Evolutionary conservation across 139 green algal genomes (phyloP).

Genomic region (Tetratostichococcus sp.): DNA sequence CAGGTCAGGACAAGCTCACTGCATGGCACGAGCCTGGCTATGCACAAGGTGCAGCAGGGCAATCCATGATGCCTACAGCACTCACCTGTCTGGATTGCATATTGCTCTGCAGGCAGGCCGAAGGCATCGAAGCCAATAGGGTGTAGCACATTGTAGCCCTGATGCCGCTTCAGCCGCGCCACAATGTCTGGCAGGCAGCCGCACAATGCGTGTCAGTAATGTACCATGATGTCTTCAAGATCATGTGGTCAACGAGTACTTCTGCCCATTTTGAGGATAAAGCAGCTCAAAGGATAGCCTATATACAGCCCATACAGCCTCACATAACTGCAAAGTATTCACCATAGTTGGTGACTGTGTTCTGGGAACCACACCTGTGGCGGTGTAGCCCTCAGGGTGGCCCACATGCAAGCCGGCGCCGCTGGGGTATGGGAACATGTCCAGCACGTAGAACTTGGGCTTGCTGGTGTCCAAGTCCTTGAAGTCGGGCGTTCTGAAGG

Average conservation of each 20-base stretch:
- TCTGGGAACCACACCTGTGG: conserved; percentile 44
- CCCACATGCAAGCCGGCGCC: conserved; percentile 20
- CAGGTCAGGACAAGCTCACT: no score
- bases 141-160: conserved; percentile 95
- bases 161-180: conserved; percentile 94
- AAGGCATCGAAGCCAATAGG: conserved; percentile 99
- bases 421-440: conserved; percentile 98
- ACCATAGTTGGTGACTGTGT: no score
- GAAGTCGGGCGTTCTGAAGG: conserved; percentile 84
- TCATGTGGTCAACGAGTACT: no score
- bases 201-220: no score
- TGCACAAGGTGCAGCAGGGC: no score
- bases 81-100: conserved; percentile 93
- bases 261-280: no score
- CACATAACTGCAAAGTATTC: no score
- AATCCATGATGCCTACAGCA: no score
- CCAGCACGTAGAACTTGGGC: conserved; percentile 97
- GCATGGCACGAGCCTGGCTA: no score
- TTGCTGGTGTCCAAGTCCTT: conserved; percentile 87
- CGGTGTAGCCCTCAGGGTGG: conserved; percentile 80
- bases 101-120: conserved; percentile 95
- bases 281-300: no score
- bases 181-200: conserved; percentile 81
- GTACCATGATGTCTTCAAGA: no score
- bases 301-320: no score